These are phyloP conservation scores for Sporothrix humicola DNA, from an alignment of 2,329 filamentous ascomycete genomes.

Conservation along the genomic window DNA sequence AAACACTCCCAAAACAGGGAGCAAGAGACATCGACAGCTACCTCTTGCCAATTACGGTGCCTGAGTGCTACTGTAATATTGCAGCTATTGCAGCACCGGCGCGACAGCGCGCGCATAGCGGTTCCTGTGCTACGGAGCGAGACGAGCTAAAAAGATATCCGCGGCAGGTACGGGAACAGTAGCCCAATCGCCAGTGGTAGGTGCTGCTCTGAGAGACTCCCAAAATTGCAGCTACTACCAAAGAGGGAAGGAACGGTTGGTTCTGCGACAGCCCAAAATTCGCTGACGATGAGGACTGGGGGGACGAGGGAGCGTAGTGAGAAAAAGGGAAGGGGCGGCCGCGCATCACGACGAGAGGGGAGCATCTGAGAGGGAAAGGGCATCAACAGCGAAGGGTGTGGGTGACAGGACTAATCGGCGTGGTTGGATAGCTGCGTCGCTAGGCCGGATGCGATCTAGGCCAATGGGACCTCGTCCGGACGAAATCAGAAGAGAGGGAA, in stretches of 20 bases:
- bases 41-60: neutral
- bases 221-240: constrained; percentile 23
- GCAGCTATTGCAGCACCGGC: neutral
- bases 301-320: neutral
- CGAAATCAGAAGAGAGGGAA: constrained; percentile 9
- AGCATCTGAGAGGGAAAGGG: neutral
- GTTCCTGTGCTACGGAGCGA: constrained; percentile 21
- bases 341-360: neutral
- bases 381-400: neutral
- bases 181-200: neutral
- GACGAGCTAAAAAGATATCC: constrained; percentile 19
- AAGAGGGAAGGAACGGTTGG: constrained; percentile 26
- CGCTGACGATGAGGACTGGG: constrained; percentile 5
- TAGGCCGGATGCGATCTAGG: constrained; percentile 28
- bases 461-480: constrained; percentile 14
- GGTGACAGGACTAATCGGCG: constrained; percentile 21
- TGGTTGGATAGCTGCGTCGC: constrained; percentile 27
- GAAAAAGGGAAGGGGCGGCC: neutral
- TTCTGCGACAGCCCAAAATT: constrained; percentile 13
- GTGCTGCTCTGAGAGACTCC: neutral
- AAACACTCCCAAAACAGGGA: neutral
- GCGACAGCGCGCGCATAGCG: neutral
- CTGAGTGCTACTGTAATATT: neutral
- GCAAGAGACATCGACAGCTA: constrained; percentile 1
- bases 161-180: constrained; percentile 23